Conservation (phyloP, 2,329 filamentous ascomycete species). For the Hirsutella minnesotensis region DNA sequence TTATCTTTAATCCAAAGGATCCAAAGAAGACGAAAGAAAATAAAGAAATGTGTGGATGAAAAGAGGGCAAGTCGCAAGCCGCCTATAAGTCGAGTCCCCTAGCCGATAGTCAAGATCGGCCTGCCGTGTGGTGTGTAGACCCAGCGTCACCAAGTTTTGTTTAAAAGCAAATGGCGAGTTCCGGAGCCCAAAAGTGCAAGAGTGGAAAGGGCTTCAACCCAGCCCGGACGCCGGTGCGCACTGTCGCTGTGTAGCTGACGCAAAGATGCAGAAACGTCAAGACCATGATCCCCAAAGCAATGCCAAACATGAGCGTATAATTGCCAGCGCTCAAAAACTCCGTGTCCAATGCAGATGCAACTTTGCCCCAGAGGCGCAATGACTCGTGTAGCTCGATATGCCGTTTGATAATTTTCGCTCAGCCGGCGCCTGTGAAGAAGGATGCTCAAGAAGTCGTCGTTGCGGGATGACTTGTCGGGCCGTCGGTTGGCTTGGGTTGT, state of each 20-base stretch:
- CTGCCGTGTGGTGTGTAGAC: conserved; percentile 35
- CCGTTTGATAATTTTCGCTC: background rate
- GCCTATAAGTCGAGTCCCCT: conserved; percentile 32
- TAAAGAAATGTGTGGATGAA: conserved; percentile 14
- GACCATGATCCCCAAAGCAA: background rate
- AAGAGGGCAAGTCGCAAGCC: conserved; percentile 25
- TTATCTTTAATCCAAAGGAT: conserved; percentile 30
- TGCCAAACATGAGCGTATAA: conserved; percentile 19
- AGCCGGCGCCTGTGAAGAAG: background rate
- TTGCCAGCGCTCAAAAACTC: conserved; percentile 27
- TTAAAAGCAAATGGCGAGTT: background rate
- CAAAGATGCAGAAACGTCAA: conserved; percentile 19
- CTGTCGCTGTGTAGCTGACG: conserved; percentile 35
- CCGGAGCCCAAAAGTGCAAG: conserved; percentile 10
- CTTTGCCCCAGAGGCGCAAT: conserved; percentile 23
- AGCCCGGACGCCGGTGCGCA: conserved; percentile 4
- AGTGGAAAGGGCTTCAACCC: conserved; percentile 22
- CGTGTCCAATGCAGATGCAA: conserved; percentile 29
- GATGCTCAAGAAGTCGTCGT: background rate
- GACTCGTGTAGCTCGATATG: conserved; percentile 10
- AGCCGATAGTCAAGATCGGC: conserved; percentile 41
- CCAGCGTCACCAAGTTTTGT: conserved; percentile 41
- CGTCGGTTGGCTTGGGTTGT: conserved; percentile 44
- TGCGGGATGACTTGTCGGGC: background rate
- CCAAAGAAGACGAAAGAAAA: conserved; percentile 14